Conservation (phyloP, 768 basidiomycete species). For the Dentipellis fragilis region DNA sequence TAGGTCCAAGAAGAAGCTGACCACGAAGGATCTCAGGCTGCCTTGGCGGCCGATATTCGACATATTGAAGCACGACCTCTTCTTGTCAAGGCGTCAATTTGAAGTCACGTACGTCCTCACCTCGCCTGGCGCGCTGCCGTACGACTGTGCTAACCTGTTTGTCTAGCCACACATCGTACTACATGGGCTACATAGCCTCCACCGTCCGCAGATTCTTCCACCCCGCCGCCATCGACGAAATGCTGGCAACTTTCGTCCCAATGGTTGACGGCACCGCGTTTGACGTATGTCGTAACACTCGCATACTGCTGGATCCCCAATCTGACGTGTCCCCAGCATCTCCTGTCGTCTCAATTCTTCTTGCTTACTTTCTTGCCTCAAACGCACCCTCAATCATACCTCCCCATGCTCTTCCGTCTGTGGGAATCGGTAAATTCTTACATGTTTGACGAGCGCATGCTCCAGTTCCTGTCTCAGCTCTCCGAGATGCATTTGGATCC, state of each 20-base stretch:
- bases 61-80: conserved; percentile 62
- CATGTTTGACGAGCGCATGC: conserved; percentile 83
- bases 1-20: conserved; percentile 62
- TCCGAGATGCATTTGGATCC: conserved; percentile 77
- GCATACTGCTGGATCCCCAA: neutral
- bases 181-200: conserved; percentile 63
- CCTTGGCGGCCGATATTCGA: conserved; percentile 77
- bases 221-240: conserved; percentile 75
- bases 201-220: conserved; percentile 77
- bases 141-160: too few species aligned
- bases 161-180: conserved; percentile 62
- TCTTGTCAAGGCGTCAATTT: conserved; percentile 65
- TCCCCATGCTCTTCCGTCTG: conserved; percentile 72
- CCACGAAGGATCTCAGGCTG: conserved; percentile 69
- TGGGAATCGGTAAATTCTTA: conserved; percentile 89
- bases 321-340: conserved; percentile 32
- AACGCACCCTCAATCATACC: conserved; percentile 76
- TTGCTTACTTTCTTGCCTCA: conserved; percentile 79
- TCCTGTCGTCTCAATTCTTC: conserved; percentile 79
- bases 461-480: conserved; percentile 71
- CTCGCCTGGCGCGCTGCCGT: neutral
- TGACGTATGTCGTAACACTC: conserved; percentile 39
- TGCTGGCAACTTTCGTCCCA: conserved; percentile 82
- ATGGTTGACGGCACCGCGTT: conserved; percentile 63
- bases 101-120: conserved; percentile 55